Base-by-base conservation (phyloP, 2,329 filamentous ascomycete species). In the Aureobasidium sp. region DNA sequence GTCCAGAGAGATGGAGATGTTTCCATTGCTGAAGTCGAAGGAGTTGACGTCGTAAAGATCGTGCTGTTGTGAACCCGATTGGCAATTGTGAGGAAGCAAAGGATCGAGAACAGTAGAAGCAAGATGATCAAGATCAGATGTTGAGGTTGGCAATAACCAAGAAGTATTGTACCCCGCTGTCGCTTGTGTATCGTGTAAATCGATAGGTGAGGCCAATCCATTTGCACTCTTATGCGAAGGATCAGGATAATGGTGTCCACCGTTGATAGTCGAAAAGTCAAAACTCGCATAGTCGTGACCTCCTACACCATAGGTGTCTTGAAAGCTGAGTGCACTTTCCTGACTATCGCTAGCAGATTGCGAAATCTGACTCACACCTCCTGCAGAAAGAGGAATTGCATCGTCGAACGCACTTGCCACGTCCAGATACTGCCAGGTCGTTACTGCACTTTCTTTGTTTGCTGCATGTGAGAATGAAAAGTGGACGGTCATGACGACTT, bases 1-100 rank as follows among this genome's bases (percentile, higher is more conserved):
- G 61, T 81, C 78, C 59, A 81, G 80, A 16, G 75, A 74, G 50
- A 81, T 75, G 62, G 76, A 75, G 64, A 82, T 80, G 45, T 78
- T 77, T 16, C 78, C 77, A 58, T 73, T 75, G 25, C 69, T 71
- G 72, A 82, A 81, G 68, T 82, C 78, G 68, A 81, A 78, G 16
- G 74, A 72, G 64, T 79, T 80, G 25, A 75, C 69, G 33, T 75
- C 70, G 27, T 64, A 50, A 23, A 59, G 27, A 31, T 40, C 20
- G 8, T 50, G 58, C n/a, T 48, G 42, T 47, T 59, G 55, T 2
- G 36, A 27, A 25, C 25, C 33, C 20, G 42, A 20, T 38, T 53
- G 59, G 18, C 23, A 7, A 9, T 9, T 23, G 11, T 55, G 60
- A 13, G 60, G 50, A 4, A 64, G 50, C 10, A 64, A 50, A 47